Base-by-base conservation (phyloP, 345 rosid genomes). In the Arabis hirsuta region DNA sequence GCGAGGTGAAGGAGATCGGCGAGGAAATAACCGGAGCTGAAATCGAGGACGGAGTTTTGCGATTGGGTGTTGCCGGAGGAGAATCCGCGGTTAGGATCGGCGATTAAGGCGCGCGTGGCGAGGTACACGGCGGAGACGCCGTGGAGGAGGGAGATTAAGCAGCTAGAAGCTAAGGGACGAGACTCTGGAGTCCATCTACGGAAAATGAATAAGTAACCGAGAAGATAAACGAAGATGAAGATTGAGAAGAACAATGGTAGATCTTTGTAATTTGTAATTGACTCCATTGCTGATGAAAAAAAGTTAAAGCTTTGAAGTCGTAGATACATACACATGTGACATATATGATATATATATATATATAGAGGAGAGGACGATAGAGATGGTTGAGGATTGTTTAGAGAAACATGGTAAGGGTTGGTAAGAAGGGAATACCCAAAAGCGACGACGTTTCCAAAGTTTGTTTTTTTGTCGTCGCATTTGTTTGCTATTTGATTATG, bases 1-100 rank as follows among this genome's bases (percentile, higher is more conserved):
- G 87, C 55, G 82, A 83, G 89, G 72, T 94, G 98, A 16, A 84
- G 45, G 26, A 91, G 86, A 79, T 94, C 98, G 78, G 84, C 80
- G 36, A 78, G 12, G 81, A 94, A 91, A 77, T 88, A 93, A 68
- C 92, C 86, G 51, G 88, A 74, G 82, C 97, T 87, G 76, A 55
- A 88, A 24, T 93, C 98, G 69, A 90, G 89, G 60, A 81, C 90
- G 9, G 77, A 11, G 73, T 76, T 80, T 65, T 90, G 91, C 7
- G 84, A 6, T 1, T 0, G 14, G 19, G 83, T 81, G 73, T 92
- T 92, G 12, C 51, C 44, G 46, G 70, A 62, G 55, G 74, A 62
- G 74, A 76, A 76, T 0, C 77, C 71, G 45, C 34, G 46, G 38
- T 46, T 38, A 12, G 46, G 45, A n/a, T 67, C 65, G 34, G 76